Percentiles rank a stretch among this genome's conserved stretches.
phyloP scores from a whole-genome alignment of 2,329 filamentous ascomycete genomes.

The Colletotrichum limetticola region DNA sequence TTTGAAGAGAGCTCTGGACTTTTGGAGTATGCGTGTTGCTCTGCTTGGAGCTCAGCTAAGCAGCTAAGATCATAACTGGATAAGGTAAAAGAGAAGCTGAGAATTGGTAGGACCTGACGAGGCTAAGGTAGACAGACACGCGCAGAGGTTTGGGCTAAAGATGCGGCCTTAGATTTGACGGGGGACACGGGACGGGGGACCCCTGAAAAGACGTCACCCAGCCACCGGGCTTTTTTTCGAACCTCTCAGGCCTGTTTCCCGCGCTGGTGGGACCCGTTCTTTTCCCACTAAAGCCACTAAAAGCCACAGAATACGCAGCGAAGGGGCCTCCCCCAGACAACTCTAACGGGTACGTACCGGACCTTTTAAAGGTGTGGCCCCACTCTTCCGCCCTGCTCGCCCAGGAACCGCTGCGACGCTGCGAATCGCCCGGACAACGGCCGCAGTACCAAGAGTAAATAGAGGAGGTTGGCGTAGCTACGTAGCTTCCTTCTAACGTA shows the following conservation, averaged over 20 bases:
- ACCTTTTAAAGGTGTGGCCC: neutral
- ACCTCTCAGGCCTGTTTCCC: constrained; percentile 7
- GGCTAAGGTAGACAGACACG: neutral
- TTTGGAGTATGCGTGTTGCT: neutral
- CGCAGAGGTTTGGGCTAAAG: constrained; percentile 5
- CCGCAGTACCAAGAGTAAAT: constrained; percentile 34
- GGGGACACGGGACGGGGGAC: constrained; percentile 20
- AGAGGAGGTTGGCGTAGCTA: constrained; percentile 37
- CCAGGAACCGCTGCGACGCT: constrained; percentile 34
- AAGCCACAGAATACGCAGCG: constrained; percentile 5
- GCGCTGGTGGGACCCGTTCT: constrained; percentile 4
- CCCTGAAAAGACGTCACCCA: constrained; percentile 36
- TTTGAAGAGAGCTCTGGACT: neutral
- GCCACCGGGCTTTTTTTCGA: constrained; percentile 31
- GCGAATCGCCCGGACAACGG: constrained; percentile 35
- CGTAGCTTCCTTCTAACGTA: constrained; percentile 26
- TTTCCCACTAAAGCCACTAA: constrained; percentile 14
- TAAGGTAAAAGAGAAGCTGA: neutral
- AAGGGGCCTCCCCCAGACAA: neutral
- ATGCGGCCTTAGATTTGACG: constrained; percentile 7
- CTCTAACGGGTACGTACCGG: neutral
- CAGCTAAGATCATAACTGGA: no score
- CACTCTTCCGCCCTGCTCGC: constrained; percentile 16
- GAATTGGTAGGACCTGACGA: neutral
- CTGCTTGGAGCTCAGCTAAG: neutral